Evolutionary conservation across 371 early-diverging fungal genomes (phyloP), one percentile per base, ranked within the genome.

Genomic region (Conidiobolus coronatus): DNA sequence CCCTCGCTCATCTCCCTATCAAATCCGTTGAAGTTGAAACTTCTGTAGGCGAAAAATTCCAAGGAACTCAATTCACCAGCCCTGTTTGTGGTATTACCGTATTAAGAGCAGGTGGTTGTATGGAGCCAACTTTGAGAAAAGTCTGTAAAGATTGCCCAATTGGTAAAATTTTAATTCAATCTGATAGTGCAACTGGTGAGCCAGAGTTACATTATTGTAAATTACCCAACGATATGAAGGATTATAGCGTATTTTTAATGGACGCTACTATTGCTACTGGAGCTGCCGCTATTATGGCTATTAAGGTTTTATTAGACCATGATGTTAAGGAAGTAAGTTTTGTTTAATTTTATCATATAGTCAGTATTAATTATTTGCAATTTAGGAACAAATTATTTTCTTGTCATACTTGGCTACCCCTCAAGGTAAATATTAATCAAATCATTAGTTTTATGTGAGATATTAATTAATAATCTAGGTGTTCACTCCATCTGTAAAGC

Each of bases 271-370:
- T 85, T 18, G 81, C 78, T 1, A 78, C 84, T 11, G 92, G 93
- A 21, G 93, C 88, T 9, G 83, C 85, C 11, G 89, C 83, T 2
- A 49, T 88, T 57, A 89, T 89, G 90, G 90, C 93, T 5, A 77
- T 92, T 29, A 76, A 86, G 20, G 85, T 89, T 19, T 58, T 89
- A 48, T 54, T 83, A 11, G 93, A 89, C 58, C 86, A 92, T 51
- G 74, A 77, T 45, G 84, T 88, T 2, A 75, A 75, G 0, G 81
- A 85, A 52, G 63, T 63, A 56, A 47, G 34, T 43, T 20, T 36
- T 19, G 18, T 33, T 20, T n/a, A n/a, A n/a, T n/a, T n/a, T n/a
- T n/a, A n/a, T 47, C 23, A 12, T n/a, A n/a, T 44, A 22, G 21
- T 44, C 13, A 20, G 14, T 46, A 18, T 57, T 46, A n/a, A 11